Evolutionary conservation across 257 asterid species (phyloP), one percentile per base, ranked within the genome.

Genomic region (Eucommia ulmoides): DNA sequence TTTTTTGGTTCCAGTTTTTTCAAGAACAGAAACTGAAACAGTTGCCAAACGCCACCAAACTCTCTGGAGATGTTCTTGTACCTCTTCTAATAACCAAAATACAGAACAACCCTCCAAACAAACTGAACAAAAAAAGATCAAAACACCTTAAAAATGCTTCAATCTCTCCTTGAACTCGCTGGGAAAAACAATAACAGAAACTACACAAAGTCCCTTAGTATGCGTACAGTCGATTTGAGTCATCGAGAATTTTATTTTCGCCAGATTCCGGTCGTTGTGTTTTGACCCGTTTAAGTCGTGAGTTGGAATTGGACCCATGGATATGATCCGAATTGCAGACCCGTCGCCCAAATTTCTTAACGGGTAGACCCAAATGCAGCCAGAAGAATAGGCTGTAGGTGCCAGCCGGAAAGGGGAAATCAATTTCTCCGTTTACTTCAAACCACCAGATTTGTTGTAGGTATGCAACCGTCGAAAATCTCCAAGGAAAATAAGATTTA

Each of bases 391-490:
- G 69, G 65, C 94, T 85, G 52, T 89, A 89, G 3, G 83, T 61
- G 10, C 94, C 98, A 0, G 82, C 61, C 0, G 94, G 83, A 19
- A 89, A 80, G 0, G 93, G 98, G 69, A 89, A 89, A 24, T 82
- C 94, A 0, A 89, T 70, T 56, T 85, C 96, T 19, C 98, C 98
- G 19, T 78, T 81, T 2, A 73, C 84, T 74, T 89, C 94, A 21
- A 89, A 72, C 98, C 96, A 89, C 98, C 98, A 89, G 52, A 70
- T 89, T 65, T 89, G 98, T 63, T 85, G 96, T 65, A 89, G 96
- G 63, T 85, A 89, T n/a, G 96, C 88, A 22, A 89, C 75, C 6
- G 92, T 68, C 2, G 60, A 20, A 59, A 89, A 89, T 62, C 97
- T 84, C 54, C 52, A 66, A 0, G 3, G 41, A 64, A 49, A 29